Evolutionary conservation across 2,329 filamentous ascomycete genomes (phyloP).

Genomic region (Sclerotinia nivalis): DNA sequence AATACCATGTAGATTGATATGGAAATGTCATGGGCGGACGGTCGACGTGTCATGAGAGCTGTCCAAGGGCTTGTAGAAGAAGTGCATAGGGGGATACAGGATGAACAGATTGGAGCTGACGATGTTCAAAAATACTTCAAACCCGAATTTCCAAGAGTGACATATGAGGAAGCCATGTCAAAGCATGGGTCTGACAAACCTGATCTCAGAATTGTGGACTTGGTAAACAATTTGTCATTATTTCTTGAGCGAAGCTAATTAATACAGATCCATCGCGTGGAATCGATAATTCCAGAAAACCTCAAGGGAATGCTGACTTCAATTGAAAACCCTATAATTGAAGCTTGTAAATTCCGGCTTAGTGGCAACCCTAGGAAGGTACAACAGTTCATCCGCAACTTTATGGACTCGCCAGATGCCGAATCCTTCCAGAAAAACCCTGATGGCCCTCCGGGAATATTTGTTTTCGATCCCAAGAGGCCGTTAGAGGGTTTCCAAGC

Average conservation of each 20-base stretch:
- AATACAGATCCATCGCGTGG: constrained; percentile 63
- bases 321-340: constrained; percentile 67
- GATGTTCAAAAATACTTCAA: constrained; percentile 13
- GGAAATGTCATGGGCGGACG: constrained; percentile 84
- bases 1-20: constrained; percentile 68
- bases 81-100: constrained; percentile 29
- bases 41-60: constrained; percentile 64
- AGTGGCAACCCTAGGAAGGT: constrained; percentile 54
- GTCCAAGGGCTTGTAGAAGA: constrained; percentile 36
- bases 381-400: constrained; percentile 62
- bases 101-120: neutral
- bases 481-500: constrained; percentile 76
- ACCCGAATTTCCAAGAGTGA: constrained; percentile 45
- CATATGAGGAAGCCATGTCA: constrained; percentile 77
- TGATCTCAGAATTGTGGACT: constrained; percentile 73
- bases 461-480: constrained; percentile 71
- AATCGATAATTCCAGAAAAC: constrained; percentile 60
- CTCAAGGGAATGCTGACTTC: constrained; percentile 75
- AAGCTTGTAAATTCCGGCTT: constrained; percentile 69
- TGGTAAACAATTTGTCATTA: constrained; percentile 47
- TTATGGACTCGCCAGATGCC: constrained; percentile 67
- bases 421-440: constrained; percentile 65
- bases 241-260: constrained; percentile 31
- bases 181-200: constrained; percentile 89
- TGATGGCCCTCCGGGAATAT: constrained; percentile 76